Base-by-base conservation (phyloP, 768 basidiomycete species). In the Coprinopsis strossmayeri region DNA sequence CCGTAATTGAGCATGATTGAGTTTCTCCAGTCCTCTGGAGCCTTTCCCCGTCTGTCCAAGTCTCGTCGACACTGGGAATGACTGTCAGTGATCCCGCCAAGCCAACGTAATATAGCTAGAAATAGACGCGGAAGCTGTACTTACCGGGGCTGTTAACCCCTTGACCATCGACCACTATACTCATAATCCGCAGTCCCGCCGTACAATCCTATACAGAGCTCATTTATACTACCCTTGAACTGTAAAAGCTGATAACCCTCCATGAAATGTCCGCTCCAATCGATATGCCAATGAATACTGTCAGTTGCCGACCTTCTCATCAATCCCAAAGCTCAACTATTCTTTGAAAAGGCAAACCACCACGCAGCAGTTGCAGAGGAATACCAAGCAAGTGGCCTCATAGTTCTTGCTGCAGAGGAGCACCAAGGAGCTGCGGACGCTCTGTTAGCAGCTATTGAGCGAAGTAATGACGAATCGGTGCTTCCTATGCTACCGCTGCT, bases 361-460 rank as follows among this genome's bases (percentile, higher is more conserved):
- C 87, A 90, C 65, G 84, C 84, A 46, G 81, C 82, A 13, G 85
- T 84, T 57, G 88, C 87, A 28, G 87, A 91, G 44, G 87, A 90
- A 50, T 79, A 76, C 57, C 59, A 76, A 38, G 72, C 70, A 11
- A 75, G 78, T 50, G 89, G 89, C 11, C 69, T 87, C 4, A 73
- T 88, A 45, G 76, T 88, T 18, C 78, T 79, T 28, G 85, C 89
- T 10, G 73, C 79, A 21, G 82, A 87, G 52, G 84, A 90, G 54
- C 85, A 91, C 56, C 62, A 69, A 52, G 84, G 82, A 58, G 87
- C 90, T 24, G 87, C 88, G 13, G 81, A 82, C 51, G 83, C 84
- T 1, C 91, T 88, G 59, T 63, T 76, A 50, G 78, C 77, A 27
- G 87, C 87, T 48, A 73, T 87, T 52, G 82, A 91, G 34, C 79